Percentiles rank a stretch among this genome's conserved stretches.
These are phyloP conservation scores for Pseudocercospora vitis DNA, from an alignment of 2,329 filamentous ascomycete genomes.

Conservation along the genomic window DNA sequence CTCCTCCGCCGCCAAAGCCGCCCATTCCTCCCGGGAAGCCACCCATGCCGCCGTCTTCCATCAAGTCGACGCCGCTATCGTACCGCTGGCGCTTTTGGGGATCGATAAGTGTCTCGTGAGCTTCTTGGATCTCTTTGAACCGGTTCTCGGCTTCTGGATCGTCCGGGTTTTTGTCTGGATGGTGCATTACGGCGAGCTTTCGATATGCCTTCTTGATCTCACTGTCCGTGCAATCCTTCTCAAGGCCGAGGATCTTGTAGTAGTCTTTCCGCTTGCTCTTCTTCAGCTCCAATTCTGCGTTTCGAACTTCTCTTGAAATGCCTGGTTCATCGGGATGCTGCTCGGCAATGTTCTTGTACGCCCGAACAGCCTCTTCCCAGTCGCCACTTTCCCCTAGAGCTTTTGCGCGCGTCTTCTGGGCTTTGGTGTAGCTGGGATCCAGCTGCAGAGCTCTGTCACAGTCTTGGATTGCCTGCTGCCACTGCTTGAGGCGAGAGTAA, in stretches of 20 bases:
- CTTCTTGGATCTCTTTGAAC: slow-evolving; percentile 98
- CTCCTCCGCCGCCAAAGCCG: slow-evolving; percentile 37
- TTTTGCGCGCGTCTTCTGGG: slow-evolving; percentile 90
- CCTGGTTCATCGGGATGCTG: slow-evolving; percentile 76
- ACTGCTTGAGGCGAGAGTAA: slow-evolving; percentile 79
- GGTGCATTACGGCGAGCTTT: slow-evolving; percentile 88
- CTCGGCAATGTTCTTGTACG: slow-evolving; percentile 85
- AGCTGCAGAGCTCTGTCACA: slow-evolving; percentile 80
- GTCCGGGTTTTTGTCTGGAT: slow-evolving; percentile 96
- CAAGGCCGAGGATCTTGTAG: slow-evolving; percentile 91
- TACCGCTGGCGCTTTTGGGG: slow-evolving; percentile 89
- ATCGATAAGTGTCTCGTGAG: slow-evolving; percentile 93
- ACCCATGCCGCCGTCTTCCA: slow-evolving; percentile 57
- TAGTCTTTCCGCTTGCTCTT: slow-evolving; percentile 97
- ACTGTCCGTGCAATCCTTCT: slow-evolving; percentile 78
- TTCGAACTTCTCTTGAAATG: slow-evolving; percentile 80
- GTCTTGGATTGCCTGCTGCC: slow-evolving; percentile 76
- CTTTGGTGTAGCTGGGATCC: slow-evolving; percentile 84
- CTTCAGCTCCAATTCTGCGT: slow-evolving; percentile 92
- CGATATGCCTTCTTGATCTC: slow-evolving; percentile 97
- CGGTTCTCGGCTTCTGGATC: slow-evolving; percentile 80
- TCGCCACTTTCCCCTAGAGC: slow-evolving; percentile 79
- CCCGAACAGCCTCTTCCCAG: slow-evolving; percentile 88
- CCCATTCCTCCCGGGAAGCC: slow-evolving; percentile 49
- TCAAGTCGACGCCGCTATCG: slow-evolving; percentile 87